Conservation (phyloP, 1,284 basidiomycete species). For the Tilletia caries region DNA sequence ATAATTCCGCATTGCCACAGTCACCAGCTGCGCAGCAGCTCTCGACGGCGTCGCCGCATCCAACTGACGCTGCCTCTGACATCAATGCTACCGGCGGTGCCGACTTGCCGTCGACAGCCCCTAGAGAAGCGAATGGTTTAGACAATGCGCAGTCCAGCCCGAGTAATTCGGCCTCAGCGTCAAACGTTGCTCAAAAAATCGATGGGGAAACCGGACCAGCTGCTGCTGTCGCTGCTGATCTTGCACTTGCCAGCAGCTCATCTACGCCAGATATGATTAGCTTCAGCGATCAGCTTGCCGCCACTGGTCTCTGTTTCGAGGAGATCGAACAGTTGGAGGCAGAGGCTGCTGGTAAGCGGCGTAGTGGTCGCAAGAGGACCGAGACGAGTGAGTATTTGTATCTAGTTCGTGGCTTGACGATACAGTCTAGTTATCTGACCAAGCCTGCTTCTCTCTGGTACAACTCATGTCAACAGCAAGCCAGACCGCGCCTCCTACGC, state of each 20-base stretch:
- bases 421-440: neutral
- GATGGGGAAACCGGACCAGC: too few species aligned
- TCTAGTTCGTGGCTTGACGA: neutral
- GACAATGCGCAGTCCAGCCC: too few species aligned
- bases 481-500: neutral
- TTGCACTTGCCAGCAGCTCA: neutral
- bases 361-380: neutral
- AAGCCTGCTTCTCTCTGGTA: neutral
- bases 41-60: too few species aligned
- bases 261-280: neutral
- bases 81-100: too few species aligned
- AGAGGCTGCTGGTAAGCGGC: constrained; percentile 12
- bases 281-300: constrained; percentile 13
- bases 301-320: constrained; percentile 9
- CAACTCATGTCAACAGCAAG: neutral
- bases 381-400: neutral
- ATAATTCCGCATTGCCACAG: neutral
- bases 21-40: neutral
- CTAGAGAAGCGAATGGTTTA: too few species aligned
- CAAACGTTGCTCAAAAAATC: too few species aligned
- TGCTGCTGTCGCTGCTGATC: neutral
- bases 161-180: too few species aligned
- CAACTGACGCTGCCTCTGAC: too few species aligned
- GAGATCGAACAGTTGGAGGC: constrained; percentile 16
- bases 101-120: too few species aligned